Percentiles rank a stretch among this genome's conserved stretches.
These are phyloP conservation scores for Salix dunnii DNA, from an alignment of 345 rosid species.

Conservation along the genomic window DNA sequence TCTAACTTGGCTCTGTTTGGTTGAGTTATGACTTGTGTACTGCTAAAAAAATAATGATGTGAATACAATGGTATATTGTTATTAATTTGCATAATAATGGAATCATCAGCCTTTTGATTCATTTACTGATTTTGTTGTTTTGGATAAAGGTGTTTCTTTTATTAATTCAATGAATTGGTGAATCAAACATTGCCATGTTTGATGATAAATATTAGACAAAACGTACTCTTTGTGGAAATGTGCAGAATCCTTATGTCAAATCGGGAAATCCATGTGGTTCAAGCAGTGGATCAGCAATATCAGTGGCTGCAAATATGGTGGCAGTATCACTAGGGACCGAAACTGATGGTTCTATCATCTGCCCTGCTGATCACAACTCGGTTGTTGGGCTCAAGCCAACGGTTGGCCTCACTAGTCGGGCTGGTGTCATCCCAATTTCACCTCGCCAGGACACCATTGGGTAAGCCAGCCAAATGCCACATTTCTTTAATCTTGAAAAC, in stretches of 20 bases:
- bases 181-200: not conserved
- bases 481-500: too few relatives aligned
- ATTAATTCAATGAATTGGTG: too few relatives aligned
- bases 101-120: too few relatives aligned
- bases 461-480: not conserved
- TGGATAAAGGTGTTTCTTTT: not conserved
- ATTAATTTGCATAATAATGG: too few relatives aligned
- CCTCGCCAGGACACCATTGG: constrained; percentile 62
- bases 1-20: too few relatives aligned
- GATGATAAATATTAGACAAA: not conserved
- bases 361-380: constrained; percentile 51
- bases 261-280: constrained; percentile 60
- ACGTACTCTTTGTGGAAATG: not conserved
- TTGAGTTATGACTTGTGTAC: too few relatives aligned
- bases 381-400: constrained; percentile 77
- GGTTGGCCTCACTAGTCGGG: constrained; percentile 67
- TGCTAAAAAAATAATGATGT: too few relatives aligned
- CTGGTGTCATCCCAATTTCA: constrained; percentile 63
- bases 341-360: constrained; percentile 66
- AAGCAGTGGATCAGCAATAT: constrained; percentile 75
- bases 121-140: not conserved
- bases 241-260: constrained; percentile 67
- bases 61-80: too few relatives aligned
- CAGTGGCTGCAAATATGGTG: constrained; percentile 66
- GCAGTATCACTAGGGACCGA: constrained; percentile 67